Base-by-base conservation (phyloP, 345 rosid species). In the Physaria fendleri region DNA sequence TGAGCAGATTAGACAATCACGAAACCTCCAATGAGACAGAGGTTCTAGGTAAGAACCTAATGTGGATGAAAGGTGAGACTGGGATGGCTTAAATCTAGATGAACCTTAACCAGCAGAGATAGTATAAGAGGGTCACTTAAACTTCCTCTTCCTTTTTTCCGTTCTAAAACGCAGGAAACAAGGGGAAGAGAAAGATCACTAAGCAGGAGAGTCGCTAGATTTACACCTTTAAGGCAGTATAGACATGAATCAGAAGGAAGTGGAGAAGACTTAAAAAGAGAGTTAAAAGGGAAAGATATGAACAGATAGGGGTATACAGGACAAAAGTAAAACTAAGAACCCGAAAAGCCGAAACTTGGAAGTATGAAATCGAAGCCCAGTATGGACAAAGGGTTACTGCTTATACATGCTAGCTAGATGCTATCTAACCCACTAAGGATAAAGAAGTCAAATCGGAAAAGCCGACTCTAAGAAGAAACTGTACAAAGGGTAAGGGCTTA, bases 141-240 rank as follows among this genome's bases (percentile, higher is more conserved):
- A 50, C 55, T 77, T 55, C 64, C 73, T 69, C 74, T 75, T 76
- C 74, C 91, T 87, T 77, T 72, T 42, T 72, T 76, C 81, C 79
- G 74, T 68, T 71, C 15, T 13, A 84, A 93, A 87, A 92, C 79
- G 41, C 64, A 71, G 61, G 87, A 73, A 82, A 47, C 73, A 69
- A 58, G 85, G 77, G 18, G 47, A 74, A 75, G 79, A 68, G 63
- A 77, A 66, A 73, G 69, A 55, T 60, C 56, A 67, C 51, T 58
- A 20, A 70, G 69, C 66, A 56, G 61, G 40, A 25, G 28, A 54
- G 65, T 27, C 42, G 63, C 45, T 47, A 61, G 45, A 54, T 62
- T 35, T 65, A 56, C 64, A 38, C 48, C 70, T 32, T 29, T 9
- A 33, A 47, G 60, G 47, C 61, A 47, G 54, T 41, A 72, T 23